Base-by-base conservation (phyloP, 768 basidiomycete genomes). In the Leccinellum rugosiceps region DNA sequence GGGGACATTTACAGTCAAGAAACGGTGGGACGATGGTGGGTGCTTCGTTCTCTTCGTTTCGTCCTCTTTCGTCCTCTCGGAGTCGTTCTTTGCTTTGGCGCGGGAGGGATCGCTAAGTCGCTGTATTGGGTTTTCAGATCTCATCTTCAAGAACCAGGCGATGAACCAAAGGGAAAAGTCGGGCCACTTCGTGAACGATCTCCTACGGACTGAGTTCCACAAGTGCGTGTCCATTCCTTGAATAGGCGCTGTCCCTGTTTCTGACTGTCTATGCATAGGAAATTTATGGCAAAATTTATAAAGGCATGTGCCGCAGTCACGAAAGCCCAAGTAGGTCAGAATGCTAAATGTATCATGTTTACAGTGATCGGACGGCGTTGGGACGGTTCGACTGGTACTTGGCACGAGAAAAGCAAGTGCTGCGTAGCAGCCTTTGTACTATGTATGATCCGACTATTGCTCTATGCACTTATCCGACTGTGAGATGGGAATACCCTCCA, bases 101-200 rank as follows among this genome's bases (percentile, higher is more conserved):
- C 4, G 7, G 17, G 11, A 48, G 50, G 11, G n/a, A 21, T 41
- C 4, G 23, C 41, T 35, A 11, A 45, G 17, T 34, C 50, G 23
- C 19, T 21, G 3, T 31, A 5, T 10, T 17, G 3, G 9, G 1
- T 4, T 61, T 68, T 31, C 65, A 94, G 94, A 99, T 73, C 78
- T 97, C 53, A 94, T 98, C 67, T 98, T 98, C 84, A 98, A 98
- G 78, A 98, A 98, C 72, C 97, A 99, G 74, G 92, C 97, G 0
- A 86, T 86, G 74, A 83, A 80, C 31, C 70, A 79, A 48, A 80
- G 76, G 32, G 81, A 86, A 53, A 86, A 86, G 68, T 74, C 78
- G 3, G 86, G 87, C 13, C 87, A 90, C 56, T 98, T 98, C 68
- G 94, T 98, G 60, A 98, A 99, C 69, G 97, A 98, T 74, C 78